Conservation (phyloP, 2,329 filamentous ascomycete species). For the Diaporthe australafricana region DNA sequence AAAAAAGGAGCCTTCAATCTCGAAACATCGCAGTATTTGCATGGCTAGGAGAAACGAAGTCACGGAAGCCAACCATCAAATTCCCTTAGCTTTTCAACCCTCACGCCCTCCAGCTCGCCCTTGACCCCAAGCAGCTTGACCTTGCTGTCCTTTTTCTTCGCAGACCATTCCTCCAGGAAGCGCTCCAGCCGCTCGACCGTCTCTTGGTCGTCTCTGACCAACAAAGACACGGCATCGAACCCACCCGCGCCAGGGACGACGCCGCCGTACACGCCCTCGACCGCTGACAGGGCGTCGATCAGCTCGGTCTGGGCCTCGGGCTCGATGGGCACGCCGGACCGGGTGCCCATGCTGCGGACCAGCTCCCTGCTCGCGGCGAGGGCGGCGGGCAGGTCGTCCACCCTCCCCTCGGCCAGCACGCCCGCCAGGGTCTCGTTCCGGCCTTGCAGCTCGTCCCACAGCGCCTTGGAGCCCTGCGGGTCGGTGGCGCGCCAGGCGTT, state of each 20-base stretch:
- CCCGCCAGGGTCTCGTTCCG: constrained; percentile 78
- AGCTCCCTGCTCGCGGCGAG: constrained; percentile 67
- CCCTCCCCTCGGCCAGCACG: constrained; percentile 66
- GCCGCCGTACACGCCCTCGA: constrained; percentile 88
- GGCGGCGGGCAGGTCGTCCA: constrained; percentile 56
- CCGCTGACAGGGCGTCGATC: constrained; percentile 77
- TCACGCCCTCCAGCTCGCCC: constrained; percentile 78
- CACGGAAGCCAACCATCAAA: constrained; percentile 58
- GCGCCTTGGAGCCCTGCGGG: constrained; percentile 68
- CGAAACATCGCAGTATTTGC: not conserved
- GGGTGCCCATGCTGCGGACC: constrained; percentile 81
- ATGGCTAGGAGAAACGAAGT: not conserved
- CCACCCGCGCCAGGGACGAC: constrained; percentile 96
- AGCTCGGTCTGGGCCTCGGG: constrained; percentile 86
- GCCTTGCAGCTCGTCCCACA: constrained; percentile 82
- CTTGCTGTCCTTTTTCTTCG: constrained; percentile 63
- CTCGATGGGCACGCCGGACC: constrained; percentile 87
- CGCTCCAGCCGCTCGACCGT: constrained; percentile 70
- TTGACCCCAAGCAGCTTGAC: constrained; percentile 77
- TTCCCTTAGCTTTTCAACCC: constrained; percentile 56
- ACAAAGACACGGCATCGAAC: constrained; percentile 86
- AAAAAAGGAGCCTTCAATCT: not conserved
- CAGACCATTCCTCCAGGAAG: constrained; percentile 75
- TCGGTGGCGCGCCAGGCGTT: constrained; percentile 81
- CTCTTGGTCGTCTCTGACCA: constrained; percentile 79